Conservation (phyloP, 257 asterid species). For the Sherardia arvensis region DNA sequence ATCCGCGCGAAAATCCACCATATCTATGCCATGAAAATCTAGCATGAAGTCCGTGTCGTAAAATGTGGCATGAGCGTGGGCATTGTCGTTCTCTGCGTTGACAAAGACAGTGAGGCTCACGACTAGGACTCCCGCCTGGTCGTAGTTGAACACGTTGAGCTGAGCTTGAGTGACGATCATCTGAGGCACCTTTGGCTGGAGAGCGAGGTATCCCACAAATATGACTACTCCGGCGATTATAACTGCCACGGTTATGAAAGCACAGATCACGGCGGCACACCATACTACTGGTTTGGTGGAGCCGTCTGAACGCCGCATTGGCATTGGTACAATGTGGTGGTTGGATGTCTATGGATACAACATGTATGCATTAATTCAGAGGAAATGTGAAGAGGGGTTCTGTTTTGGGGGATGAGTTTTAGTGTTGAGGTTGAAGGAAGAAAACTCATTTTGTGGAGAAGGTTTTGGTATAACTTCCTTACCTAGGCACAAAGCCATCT, state of each 20-base stretch:
- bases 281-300: constrained; percentile 62
- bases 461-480: constrained; percentile 88
- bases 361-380: constrained; percentile 1
- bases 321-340: constrained; percentile 34
- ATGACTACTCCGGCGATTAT: constrained; percentile 49
- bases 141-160: constrained; percentile 50
- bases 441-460: constrained; percentile 30
- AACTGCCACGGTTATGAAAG: constrained; percentile 48
- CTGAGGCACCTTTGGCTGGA: constrained; percentile 60
- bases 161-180: constrained; percentile 40
- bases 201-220: constrained; percentile 50
- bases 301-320: constrained; percentile 34
- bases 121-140: constrained; percentile 37
- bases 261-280: constrained; percentile 59
- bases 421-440: constrained; percentile 6
- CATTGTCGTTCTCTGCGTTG: constrained; percentile 50
- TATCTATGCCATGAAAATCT: constrained; percentile 32
- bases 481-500: constrained; percentile 54
- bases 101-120: constrained; percentile 39
- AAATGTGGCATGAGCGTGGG: constrained; percentile 43
- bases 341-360: neutral
- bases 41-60: constrained; percentile 33
- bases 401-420: neutral
- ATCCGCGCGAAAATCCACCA: constrained; percentile 32
- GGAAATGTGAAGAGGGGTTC: constrained; percentile 5